Evolutionary conservation across 2,329 filamentous ascomycete species (phyloP), one percentile per base, ranked within the genome.

Genomic region (Rhinocladiella similis): DNA sequence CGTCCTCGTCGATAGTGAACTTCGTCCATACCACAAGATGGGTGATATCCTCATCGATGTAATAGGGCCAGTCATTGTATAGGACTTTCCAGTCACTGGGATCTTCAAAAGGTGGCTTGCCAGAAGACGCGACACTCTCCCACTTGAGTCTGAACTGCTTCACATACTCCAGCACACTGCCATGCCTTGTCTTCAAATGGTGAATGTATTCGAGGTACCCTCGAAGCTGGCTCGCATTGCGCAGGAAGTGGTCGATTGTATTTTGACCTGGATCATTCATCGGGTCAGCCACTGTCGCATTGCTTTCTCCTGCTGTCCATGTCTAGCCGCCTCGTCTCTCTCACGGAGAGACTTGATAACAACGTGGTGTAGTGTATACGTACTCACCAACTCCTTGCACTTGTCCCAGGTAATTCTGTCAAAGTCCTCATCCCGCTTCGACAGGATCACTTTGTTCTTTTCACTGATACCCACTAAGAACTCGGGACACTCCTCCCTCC

Each of bases 21-120:
- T 96, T 96, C 47, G 89, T 94, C 93, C 93, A 97, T 12, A 96
- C 85, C 4, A 96, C 90, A 2, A 97, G 77, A 70, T 97, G 93
- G 14, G 90, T 83, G 62, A 96, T 92, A 50, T 82, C 80, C 46
- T 77, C 69, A 65, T 94, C 90, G 51, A 97, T 79, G 0, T 90
- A 91, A 68, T 97, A 97, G 0, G 93, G 93, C 90, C 91, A 97
- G 78, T 97, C 92, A 69, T 97, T 97, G 73, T 83, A 84, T 39
- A 96, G 72, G 47, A 96, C 86, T 71, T 85, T 91, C 66, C 87
- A 67, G 46, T 69, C 66, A 42, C 70, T 73, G 39, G 73, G 63
- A 55, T 75, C 70, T 27, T 73, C 73, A 60, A 81, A 82, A 6
- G 75, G 74, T 16, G 58, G 56, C 5, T 59, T 50, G 47, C 72